Conservation (phyloP, 345 rosid species). For the Euphorbia lathyris region DNA sequence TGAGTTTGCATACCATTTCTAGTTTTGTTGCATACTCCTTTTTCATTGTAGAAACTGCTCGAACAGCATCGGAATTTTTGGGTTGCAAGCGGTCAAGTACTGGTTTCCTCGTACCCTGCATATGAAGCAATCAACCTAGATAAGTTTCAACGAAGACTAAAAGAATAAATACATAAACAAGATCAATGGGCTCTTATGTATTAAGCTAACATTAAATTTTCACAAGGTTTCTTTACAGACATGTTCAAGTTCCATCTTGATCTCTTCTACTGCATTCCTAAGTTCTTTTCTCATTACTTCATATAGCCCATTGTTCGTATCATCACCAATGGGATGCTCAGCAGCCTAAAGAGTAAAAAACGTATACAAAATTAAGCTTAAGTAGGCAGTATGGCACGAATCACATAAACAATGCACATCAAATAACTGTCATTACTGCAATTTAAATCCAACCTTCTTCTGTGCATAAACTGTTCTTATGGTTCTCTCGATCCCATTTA, state of each 20-base stretch:
- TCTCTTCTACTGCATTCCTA: slow-evolving; percentile 67
- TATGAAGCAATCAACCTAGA: slow-evolving; percentile 16
- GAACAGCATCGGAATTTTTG: slow-evolving; percentile 39
- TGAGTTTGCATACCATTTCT: slow-evolving; percentile 44
- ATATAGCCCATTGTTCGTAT: slow-evolving; percentile 46
- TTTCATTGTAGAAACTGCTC: slow-evolving; percentile 47
- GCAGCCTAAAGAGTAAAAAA: slow-evolving; percentile 32
- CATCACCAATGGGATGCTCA: slow-evolving; percentile 47
- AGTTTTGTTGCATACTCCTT: too few species aligned
- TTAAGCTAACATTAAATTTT: too few species aligned
- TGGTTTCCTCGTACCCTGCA: slow-evolving; percentile 53
- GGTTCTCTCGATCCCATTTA: slow-evolving; percentile 55
- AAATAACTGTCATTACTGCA: slow-evolving; percentile 9
- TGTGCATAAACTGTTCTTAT: slow-evolving; percentile 69
- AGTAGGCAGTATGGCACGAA: neutral
- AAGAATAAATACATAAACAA: too few species aligned
- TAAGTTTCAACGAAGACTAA: slow-evolving; percentile 14
- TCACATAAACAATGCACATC: neutral
- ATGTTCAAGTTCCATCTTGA: slow-evolving; percentile 58
- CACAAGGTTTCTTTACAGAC: slow-evolving; percentile 29
- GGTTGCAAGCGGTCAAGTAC: slow-evolving; percentile 33
- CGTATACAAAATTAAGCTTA: slow-evolving; percentile 4
- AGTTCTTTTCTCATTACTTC: slow-evolving; percentile 65
- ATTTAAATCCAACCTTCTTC: slow-evolving; percentile 58
- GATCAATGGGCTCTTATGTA: too few species aligned